Base-by-base conservation (phyloP, 192 early-diverging fungal species). In the Podochytrium sp. region DNA sequence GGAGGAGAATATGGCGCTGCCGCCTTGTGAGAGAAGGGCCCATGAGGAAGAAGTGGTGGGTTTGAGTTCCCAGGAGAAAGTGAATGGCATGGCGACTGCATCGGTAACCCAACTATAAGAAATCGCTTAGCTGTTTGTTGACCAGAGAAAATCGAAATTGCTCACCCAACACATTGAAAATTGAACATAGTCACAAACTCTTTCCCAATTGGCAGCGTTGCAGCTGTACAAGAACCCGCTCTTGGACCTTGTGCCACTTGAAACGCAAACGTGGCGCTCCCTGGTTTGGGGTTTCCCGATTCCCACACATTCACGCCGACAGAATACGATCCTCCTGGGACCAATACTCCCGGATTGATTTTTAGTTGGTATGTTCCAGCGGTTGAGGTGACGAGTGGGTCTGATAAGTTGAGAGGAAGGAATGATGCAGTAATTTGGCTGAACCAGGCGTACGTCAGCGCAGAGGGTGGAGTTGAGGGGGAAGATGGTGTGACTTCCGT, bases 161-260 rank as follows among this genome's bases (percentile, higher is more conserved):
- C 59, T 61, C 14, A 61, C 59, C 59, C 59, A 38, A 38, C 1
- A 61, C 59, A 61, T 37, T 61, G 59, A 61, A 61, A 61, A 29
- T 38, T 29, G 59, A 61, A 61, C 16, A 37, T 10, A 38, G 59
- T 38, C 10, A 25, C 14, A 35, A 61, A 61, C 0, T 29, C 59
- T 61, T 61, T 61, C 34, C 59, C 59, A 61, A 61, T 38, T 5
- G 25, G 32, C 30, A 33, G 59, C 7, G 30, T 38, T 0, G 35
- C 18, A 37, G 59, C 34, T 12, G 37, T 20, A 61, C 59, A 61
- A 38, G 59, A 38, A 2, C 59, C 59, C 1, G 32, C 7, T 5
- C 34, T 61, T 25, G 59, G 59, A 14, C 59, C 59, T n/a, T 29
- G 10, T 14, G 38, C 12, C 12, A 61, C 59, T 33, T 7, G 14